Conservation (phyloP, 1,139 yeast genomes). For the Yamadazyma atmosphaerica region DNA sequence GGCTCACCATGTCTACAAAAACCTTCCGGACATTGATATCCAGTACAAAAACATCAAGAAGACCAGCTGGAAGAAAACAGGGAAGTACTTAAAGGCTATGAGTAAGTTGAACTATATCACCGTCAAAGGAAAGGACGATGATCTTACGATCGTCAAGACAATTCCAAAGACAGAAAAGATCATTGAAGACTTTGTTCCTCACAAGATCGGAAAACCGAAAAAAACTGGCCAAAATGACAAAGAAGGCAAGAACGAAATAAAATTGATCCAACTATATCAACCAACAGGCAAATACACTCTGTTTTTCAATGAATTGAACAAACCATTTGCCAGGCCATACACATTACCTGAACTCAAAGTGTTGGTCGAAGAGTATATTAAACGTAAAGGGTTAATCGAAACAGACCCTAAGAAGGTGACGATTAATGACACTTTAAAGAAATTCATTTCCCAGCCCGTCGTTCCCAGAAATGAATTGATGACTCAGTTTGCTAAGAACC, state of each 20-base stretch:
- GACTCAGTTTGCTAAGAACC: slow-evolving; percentile 49
- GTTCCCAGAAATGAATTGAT: slow-evolving; percentile 53
- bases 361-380: slow-evolving; percentile 57
- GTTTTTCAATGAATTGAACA: slow-evolving; percentile 49
- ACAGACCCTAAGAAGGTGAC: slow-evolving; percentile 50
- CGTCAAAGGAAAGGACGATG: slow-evolving; percentile 76
- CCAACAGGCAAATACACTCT: slow-evolving; percentile 52
- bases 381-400: slow-evolving; percentile 47
- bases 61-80: slow-evolving; percentile 86
- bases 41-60: slow-evolving; percentile 68
- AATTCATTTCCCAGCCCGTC: slow-evolving; percentile 24
- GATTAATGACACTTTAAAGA: slow-evolving; percentile 48
- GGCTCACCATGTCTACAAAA: slow-evolving; percentile 65
- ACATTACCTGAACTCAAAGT: slow-evolving; percentile 54
- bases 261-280: slow-evolving; percentile 43
- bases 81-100: slow-evolving; percentile 82
- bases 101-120: slow-evolving; percentile 68
- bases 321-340: slow-evolving; percentile 42
- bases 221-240: slow-evolving; percentile 18
- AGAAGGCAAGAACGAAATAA: slow-evolving; percentile 24
- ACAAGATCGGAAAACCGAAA: slow-evolving; percentile 41
- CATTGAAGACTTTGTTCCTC: slow-evolving; percentile 63
- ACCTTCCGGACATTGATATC: slow-evolving; percentile 61
- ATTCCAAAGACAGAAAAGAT: slow-evolving; percentile 47
- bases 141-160: slow-evolving; percentile 54